Evolutionary conservation across 108 stramenopile species (phyloP).

Genomic region (Cylindrotheca closterium): DNA sequence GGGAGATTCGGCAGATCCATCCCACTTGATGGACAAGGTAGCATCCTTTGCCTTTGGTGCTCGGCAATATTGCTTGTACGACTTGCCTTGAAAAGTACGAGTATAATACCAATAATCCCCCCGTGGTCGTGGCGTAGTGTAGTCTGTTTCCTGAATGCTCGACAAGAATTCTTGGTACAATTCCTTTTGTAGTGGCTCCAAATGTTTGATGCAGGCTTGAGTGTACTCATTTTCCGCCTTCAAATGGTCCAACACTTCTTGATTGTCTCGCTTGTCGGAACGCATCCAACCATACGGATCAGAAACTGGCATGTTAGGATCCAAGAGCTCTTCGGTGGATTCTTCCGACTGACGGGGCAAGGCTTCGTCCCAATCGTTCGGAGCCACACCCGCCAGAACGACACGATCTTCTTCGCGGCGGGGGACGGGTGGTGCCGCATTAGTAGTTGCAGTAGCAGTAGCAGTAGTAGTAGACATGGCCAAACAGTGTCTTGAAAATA

Average conservation of each 20-base stretch:
- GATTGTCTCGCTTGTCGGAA: slow-evolving; percentile 74
- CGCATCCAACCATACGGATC: slow-evolving; percentile 95
- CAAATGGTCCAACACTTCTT: slow-evolving; percentile 76
- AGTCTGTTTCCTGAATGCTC: slow-evolving; percentile 82
- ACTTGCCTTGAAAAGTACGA: slow-evolving; percentile 84
- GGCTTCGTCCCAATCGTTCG: slow-evolving; percentile 21
- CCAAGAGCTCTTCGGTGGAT: slow-evolving; percentile 61
- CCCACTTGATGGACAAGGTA: slow-evolving; percentile 45
- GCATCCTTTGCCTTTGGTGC: slow-evolving; percentile 42
- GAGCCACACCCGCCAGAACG: slow-evolving; percentile 54
- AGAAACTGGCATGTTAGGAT: slow-evolving; percentile 63
- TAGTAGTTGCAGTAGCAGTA: slow-evolving; percentile 4
- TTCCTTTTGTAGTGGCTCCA: slow-evolving; percentile 49
- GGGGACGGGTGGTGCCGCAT: slow-evolving; percentile 51
- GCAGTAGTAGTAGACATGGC: too few species aligned
- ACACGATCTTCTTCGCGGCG: slow-evolving; percentile 72
- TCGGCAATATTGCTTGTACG: slow-evolving; percentile 85
- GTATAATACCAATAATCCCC: slow-evolving; percentile 85
- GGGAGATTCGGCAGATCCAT: slow-evolving; percentile 55
- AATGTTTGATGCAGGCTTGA: slow-evolving; percentile 55
- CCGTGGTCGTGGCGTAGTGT: slow-evolving; percentile 66
- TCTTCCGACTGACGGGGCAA: slow-evolving; percentile 60
- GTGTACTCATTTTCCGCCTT: slow-evolving; percentile 85
- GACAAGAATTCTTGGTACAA: slow-evolving; percentile 82
- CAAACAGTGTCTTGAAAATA: too few species aligned